Evolutionary conservation across 371 early-diverging fungal species (phyloP), one percentile per base, ranked within the genome.

Genomic region (Mucor mucedo): DNA sequence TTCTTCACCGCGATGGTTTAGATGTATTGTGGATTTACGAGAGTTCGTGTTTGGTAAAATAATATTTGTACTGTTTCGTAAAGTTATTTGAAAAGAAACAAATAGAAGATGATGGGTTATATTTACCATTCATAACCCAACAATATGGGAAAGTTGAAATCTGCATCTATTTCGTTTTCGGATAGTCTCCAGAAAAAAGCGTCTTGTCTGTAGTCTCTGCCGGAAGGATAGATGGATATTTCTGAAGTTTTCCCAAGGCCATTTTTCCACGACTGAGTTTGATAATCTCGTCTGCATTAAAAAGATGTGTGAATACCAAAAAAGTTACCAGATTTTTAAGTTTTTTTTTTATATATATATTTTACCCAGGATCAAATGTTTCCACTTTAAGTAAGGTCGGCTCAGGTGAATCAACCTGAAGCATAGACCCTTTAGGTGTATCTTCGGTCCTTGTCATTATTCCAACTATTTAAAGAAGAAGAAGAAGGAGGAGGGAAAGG

Each of bases 141-240:
- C 47, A 84, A 84, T 16, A 89, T 70, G 1, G 87, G 81, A 70
- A 88, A 84, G 40, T 84, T 82, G 63, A 86, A 88, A 30, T 86
- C 75, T 28, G 80, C 85, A 16, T 76, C 65, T 30, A 90, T 77
- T 47, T 73, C 75, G 29, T 84, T 78, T 28, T 73, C 56, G 39
- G 83, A 80, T 7, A 90, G 63, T 32, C 89, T 75, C 90, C 90
- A 90, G 53, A 85, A 68, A 68, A 90, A 90, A 1, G 75, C 58
- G 42, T 88, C 89, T 45, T 73, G 68, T 52, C 71, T 66, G 56
- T 70, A 85, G 62, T 87, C 73, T 44, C 74, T 72, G 14, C 69
- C 65, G 2, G 77, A 73, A 14, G 90, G 90, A 63, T 82, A 73
- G 16, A 89, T 87, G 45, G 79, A 73, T 47, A 90, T 87, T 58